Base-by-base conservation (phyloP, 1,139 yeast genomes). In the Magnusiomyces sp. region DNA sequence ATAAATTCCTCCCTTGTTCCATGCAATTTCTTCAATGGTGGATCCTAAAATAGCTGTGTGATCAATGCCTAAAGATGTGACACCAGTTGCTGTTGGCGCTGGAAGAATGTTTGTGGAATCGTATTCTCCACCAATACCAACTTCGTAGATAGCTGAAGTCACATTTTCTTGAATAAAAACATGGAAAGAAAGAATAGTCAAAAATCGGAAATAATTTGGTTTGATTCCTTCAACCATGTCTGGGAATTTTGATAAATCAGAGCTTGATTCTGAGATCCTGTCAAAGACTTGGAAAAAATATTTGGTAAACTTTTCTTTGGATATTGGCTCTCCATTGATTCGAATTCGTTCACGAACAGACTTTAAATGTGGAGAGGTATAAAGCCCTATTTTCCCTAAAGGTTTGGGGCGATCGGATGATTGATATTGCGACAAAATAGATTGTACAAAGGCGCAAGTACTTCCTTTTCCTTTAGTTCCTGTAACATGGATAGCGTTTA, bases 391-490 rank as follows among this genome's bases (percentile, higher is more conserved):
- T 63, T 86, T 87, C 10, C 55, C 57, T 11, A 48, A 47, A 13
- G 50, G 27, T 11, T 32, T 27, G 13, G 19, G 16, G 13, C 33
- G 17, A 5, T 34, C 27, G n/a, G 55, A 52, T 10, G 66, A 64
- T 32, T 57, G 58, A 61, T 86, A 88, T 61, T 87, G 89, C 14
- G 69, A 64, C 54, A 94, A 68, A 45, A 92, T 88, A 2, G 94
- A 81, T 60, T 87, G 88, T 2, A 90, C 79, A 64, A 94, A 94
- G 0, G 98, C 97, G 69, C 97, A 92, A 0, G 97, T 90, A 1
- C 97, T 89, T 1, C 99, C 99, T 69, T 94, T 94, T 11, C 99
- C 99, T 66, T 94, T 94, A 1, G 99, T 94, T 27, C 99, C 99
- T 0, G 99, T 90, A 36, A 94, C 84, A 62, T 94, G 98, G 45